Conservation (phyloP, 306 rosid genomes). For the Erythrophleum fordii region DNA sequence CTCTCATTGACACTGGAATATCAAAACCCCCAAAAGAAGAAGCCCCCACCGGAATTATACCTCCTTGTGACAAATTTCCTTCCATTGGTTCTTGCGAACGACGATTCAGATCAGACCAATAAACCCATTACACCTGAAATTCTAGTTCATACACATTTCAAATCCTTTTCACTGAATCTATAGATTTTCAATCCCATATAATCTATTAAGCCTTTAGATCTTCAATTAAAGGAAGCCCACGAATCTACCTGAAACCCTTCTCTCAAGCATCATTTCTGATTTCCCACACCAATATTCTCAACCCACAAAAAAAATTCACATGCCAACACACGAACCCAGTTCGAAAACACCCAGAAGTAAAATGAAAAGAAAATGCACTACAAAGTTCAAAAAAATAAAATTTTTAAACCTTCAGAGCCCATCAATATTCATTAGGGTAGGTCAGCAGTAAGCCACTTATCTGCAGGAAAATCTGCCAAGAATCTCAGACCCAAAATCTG, state of each 20-base stretch:
- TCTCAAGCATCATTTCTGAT: conserved; percentile 5
- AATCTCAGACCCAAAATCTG: conserved; percentile 27
- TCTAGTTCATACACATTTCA: conserved; percentile 15
- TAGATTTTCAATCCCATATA: conserved; percentile 20
- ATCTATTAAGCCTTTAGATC: conserved; percentile 21
- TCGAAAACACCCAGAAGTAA: conserved; percentile 29
- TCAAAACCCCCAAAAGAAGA: conserved; percentile 78
- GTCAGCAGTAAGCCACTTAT: conserved; percentile 49
- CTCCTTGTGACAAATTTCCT: conserved; percentile 80
- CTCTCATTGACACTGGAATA: conserved; percentile 67
- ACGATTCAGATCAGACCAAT: conserved; percentile 51
- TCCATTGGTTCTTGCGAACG: conserved; percentile 62
- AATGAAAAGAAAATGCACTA: conserved; percentile 9
- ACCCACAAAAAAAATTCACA: conserved; percentile 22
- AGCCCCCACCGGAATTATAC: conserved; percentile 64
- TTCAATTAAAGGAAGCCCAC: conserved; percentile 20
- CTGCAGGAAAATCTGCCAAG: conserved; percentile 39
- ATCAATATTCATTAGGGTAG: conserved; percentile 24
- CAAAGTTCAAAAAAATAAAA: conserved; percentile 1
- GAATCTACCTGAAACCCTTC: conserved; percentile 27
- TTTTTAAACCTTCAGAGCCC: conserved; percentile 20
- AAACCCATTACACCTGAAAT: conserved; percentile 29
- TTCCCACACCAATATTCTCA: conserved; percentile 28
- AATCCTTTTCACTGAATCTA: conserved; percentile 19
- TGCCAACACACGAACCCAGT: conserved; percentile 16